A percentile compares a stretch with the other conserved stretches of the same genome.
Conservation (phyloP, 2,329 filamentous ascomycete species). For the Dissoconium aciculare region DNA sequence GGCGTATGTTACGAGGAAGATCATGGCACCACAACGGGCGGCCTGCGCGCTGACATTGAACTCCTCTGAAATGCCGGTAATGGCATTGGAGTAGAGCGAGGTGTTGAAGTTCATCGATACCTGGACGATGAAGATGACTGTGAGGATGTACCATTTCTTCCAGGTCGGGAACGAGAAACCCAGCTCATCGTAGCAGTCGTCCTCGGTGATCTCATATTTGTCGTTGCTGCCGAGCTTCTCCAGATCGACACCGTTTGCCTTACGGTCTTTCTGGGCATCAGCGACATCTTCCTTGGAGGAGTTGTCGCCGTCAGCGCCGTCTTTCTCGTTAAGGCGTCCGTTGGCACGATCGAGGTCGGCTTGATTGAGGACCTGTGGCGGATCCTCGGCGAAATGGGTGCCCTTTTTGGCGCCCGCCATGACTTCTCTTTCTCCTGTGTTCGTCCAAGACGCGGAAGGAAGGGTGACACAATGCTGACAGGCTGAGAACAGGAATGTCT, state of each 20-base stretch:
- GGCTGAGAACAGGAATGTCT: no score
- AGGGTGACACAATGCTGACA: no score
- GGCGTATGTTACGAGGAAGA: conserved; percentile 39
- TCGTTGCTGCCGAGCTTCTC: conserved; percentile 25
- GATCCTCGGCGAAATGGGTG: conserved; percentile 17
- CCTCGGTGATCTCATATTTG: conserved; percentile 28
- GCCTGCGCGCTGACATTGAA: conserved; percentile 34
- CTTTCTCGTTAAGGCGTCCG: conserved; percentile 15
- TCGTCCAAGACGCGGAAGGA: no score
- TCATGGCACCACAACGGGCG: conserved; percentile 34
- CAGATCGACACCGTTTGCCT: conserved; percentile 13
- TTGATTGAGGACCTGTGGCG: conserved; percentile 17
- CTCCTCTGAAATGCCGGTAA: conserved; percentile 31
- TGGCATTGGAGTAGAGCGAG: conserved; percentile 39
- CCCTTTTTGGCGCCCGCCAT: conserved; percentile 2
- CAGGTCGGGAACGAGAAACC: conserved; percentile 31
- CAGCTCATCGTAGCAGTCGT: conserved; percentile 25
- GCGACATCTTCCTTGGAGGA: conserved; percentile 9
- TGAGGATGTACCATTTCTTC: conserved; percentile 39
- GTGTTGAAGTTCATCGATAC: conserved; percentile 47
- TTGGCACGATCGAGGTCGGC: conserved; percentile 17
- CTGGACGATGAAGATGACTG: conserved; percentile 38
- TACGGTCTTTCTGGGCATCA: conserved; percentile 2
- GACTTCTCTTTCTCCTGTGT: no score
- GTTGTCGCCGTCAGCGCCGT: conserved; percentile 11